phyloP scores from a whole-genome alignment of 1,284 basidiomycete genomes.

The Entoloma clypeatum region DNA sequence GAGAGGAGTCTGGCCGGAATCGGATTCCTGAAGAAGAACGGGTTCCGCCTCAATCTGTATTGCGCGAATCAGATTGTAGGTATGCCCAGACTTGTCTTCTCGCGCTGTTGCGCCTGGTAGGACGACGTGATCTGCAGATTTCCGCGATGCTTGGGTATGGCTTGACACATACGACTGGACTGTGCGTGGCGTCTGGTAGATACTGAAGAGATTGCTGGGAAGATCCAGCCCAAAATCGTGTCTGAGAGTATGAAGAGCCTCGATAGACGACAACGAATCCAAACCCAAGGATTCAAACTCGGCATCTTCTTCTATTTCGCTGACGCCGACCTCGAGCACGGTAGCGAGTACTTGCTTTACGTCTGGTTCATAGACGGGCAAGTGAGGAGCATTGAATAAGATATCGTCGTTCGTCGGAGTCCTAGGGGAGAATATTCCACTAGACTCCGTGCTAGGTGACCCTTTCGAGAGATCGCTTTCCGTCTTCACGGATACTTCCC shows the following conservation, averaged over 20 bases:
- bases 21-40: slow-evolving; percentile 37
- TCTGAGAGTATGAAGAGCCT: slow-evolving; percentile 46
- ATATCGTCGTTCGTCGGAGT: slow-evolving; percentile 35
- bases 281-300: slow-evolving; percentile 50
- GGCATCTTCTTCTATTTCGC: slow-evolving; percentile 39
- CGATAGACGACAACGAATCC: slow-evolving; percentile 62
- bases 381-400: slow-evolving; percentile 16
- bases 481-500: slow-evolving; percentile 21
- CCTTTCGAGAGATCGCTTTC: slow-evolving; percentile 5
- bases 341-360: slow-evolving; percentile 44
- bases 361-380: slow-evolving; percentile 21
- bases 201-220: slow-evolving; percentile 37
- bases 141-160: slow-evolving; percentile 2
- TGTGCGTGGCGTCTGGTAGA: slow-evolving; percentile 30
- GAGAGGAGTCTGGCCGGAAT: slow-evolving; percentile 36
- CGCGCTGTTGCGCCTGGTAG: neutral
- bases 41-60: slow-evolving; percentile 29
- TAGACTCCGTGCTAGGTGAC: slow-evolving; percentile 17
- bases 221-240: slow-evolving; percentile 37
- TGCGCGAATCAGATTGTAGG: slow-evolving; percentile 17
- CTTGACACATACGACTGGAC: slow-evolving; percentile 29
- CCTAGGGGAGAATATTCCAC: slow-evolving; percentile 31
- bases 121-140: neutral
- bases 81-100: slow-evolving; percentile 6
- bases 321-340: slow-evolving; percentile 42